Evolutionary conservation across 1,284 basidiomycete species (phyloP).

Genomic region (Puccinia novopanici): DNA sequence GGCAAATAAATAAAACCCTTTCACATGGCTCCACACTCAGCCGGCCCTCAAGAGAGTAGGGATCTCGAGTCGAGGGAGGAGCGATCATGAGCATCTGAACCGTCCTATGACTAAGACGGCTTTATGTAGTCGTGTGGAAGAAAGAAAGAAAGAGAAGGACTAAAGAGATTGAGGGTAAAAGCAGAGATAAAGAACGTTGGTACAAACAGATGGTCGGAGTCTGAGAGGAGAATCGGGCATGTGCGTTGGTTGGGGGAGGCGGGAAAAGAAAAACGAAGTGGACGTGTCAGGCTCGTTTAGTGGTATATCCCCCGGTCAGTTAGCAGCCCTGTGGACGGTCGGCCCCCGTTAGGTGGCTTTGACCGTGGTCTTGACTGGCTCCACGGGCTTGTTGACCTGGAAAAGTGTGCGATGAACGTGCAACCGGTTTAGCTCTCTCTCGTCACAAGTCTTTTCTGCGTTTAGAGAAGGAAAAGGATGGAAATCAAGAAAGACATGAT

Average conservation of each 20-base stretch:
- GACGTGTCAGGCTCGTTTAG: background rate
- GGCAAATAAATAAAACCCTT: no score
- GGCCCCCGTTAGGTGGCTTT: constrained; percentile 2
- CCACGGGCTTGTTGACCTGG: background rate
- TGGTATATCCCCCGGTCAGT: background rate
- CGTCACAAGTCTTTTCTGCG: background rate
- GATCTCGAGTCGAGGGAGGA: no score
- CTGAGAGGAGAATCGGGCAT: background rate
- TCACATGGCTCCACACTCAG: no score
- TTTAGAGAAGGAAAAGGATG: background rate
- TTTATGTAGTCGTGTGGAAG: background rate
- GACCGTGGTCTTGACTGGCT: constrained; percentile 7
- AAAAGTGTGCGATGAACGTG: background rate
- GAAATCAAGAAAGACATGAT: background rate
- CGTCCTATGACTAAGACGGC: background rate
- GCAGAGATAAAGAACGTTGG: background rate
- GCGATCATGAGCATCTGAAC: background rate
- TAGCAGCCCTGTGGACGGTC: background rate
- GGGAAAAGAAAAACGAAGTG: background rate
- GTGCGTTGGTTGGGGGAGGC: background rate
- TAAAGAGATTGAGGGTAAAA: background rate
- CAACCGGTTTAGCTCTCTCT: constrained; percentile 3
- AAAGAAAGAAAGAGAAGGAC: background rate
- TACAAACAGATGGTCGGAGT: background rate
- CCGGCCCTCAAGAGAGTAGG: no score